Evolutionary conservation across 108 stramenopile genomes (phyloP), one percentile per base, ranked within the genome.

Genomic region (Mediolabrus comicus): DNA sequence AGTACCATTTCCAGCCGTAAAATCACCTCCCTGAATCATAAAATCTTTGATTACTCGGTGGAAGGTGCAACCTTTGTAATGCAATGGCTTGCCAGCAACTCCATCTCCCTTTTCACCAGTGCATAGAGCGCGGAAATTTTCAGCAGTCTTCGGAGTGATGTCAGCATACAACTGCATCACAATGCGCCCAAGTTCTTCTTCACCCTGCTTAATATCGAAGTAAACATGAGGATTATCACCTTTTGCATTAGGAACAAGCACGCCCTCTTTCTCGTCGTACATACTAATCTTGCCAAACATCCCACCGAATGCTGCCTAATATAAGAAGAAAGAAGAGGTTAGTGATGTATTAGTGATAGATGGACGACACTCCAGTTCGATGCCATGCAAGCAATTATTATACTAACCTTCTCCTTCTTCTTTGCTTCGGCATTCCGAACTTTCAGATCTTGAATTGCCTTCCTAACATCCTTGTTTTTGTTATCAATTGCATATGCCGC

Each of bases 1-100:
- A 4, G 88, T 91, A n/a, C 94, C 97, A 96, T 97, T 3, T 96
- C 98, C 98, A 97, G 67, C 98, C 9, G 95, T 95, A 9, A 97
- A 97, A 80, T 99, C 98, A 30, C 98, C 98, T 27, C 96, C 97
- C 38, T 69, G 77, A 56, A 92, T 85, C 97, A 97, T 97, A 59
- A 97, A 97, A 63, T 94, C 84, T 61, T 87, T 91, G 65, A 97
- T 97, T 26, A 97, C 88, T 22, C 98, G 92, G 69, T 98, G 98
- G 84, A 98, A 97, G 0, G 83, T 73, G 63, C 79, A 88, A 46
- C 92, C 94, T 84, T 96, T 96, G 91, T 83, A 98, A 70, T 95
- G 90, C 41, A 98, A 67, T 7, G 89, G 92, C 34, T 90, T 89
- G 19, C 94, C 97, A 24, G 59, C 72, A 29, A 31, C 53, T 8